A percentile compares a stretch with the other conserved stretches of the same genome.
These are phyloP conservation scores for Auricularia sp. DNA, from an alignment of 768 basidiomycete genomes.

Conservation along the genomic window DNA sequence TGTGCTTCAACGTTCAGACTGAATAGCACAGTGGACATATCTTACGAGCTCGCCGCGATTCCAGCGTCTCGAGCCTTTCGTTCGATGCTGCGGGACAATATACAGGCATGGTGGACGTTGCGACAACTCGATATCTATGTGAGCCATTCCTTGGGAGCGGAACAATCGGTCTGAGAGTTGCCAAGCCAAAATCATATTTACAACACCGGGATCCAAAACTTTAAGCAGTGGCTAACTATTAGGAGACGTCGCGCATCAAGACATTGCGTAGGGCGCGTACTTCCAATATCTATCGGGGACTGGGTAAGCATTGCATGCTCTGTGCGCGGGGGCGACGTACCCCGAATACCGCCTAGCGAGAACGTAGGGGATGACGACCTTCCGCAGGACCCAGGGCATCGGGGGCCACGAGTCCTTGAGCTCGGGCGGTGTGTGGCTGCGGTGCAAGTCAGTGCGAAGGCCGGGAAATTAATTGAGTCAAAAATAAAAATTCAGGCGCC, in stretches of 20 bases:
- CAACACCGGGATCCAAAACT: not conserved
- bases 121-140: not conserved
- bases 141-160: too few relatives aligned
- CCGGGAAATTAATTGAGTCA: too few relatives aligned
- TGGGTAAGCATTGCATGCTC: not conserved
- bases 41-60: too few relatives aligned
- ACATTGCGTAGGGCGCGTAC: constrained; percentile 27
- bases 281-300: constrained; percentile 27
- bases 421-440: constrained; percentile 30
- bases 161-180: not conserved
- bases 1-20: too few relatives aligned
- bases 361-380: constrained; percentile 28
- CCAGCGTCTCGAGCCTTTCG: too few relatives aligned
- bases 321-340: constrained; percentile 16
- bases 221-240: not conserved
- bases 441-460: not conserved
- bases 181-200: not conserved
- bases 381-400: constrained; percentile 31
- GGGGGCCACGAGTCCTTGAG: constrained; percentile 29
- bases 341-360: constrained; percentile 27
- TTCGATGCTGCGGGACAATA: too few relatives aligned
- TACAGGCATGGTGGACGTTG: not conserved
- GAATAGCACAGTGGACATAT: too few relatives aligned
- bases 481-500: too few relatives aligned
- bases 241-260: constrained; percentile 7